A percentile compares a stretch with the other conserved stretches of the same genome.
Evolutionary conservation across 805 yeast species (phyloP).

Genomic region (Kockiozyma suomiensis): DNA sequence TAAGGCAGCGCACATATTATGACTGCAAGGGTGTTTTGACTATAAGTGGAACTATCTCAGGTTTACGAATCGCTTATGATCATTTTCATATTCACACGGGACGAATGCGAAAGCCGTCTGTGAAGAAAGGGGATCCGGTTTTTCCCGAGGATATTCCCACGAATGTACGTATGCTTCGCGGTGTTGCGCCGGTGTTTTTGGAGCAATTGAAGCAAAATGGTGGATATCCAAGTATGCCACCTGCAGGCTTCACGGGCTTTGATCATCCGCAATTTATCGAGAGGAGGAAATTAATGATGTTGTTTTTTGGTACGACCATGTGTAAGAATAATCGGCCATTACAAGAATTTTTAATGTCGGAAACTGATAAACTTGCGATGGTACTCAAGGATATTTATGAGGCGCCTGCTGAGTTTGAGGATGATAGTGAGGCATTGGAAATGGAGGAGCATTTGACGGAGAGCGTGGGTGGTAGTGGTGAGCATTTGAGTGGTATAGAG

Average conservation of each 20-base stretch:
- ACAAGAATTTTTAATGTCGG: constrained; percentile 8
- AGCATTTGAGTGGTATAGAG: background rate
- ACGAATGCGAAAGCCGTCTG: constrained; percentile 11
- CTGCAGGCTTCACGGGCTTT: constrained; percentile 12
- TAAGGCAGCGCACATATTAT: constrained; percentile 6
- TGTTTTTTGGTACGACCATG: constrained; percentile 11
- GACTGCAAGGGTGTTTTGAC: constrained; percentile 7
- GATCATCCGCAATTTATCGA: constrained; percentile 11
- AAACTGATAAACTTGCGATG: constrained; percentile 9
- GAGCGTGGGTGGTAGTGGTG: background rate
- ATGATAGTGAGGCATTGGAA: background rate
- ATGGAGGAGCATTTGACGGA: too few relatives aligned
- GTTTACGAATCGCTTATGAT: constrained; percentile 7
- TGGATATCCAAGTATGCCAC: constrained; percentile 1
- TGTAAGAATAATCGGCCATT: constrained; percentile 12
- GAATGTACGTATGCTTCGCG: background rate
- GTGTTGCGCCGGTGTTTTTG: background rate
- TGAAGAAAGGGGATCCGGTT: constrained; percentile 9
- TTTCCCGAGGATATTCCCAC: constrained; percentile 10
- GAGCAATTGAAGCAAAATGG: background rate
- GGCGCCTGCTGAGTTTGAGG: background rate
- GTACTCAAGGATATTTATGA: background rate
- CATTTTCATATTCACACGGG: constrained; percentile 15
- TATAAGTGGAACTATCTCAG: constrained; percentile 7
- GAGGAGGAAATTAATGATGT: constrained; percentile 9